phyloP scores from a whole-genome alignment of 2,329 filamentous ascomycete genomes.

The Arthrinium phaeospermum region DNA sequence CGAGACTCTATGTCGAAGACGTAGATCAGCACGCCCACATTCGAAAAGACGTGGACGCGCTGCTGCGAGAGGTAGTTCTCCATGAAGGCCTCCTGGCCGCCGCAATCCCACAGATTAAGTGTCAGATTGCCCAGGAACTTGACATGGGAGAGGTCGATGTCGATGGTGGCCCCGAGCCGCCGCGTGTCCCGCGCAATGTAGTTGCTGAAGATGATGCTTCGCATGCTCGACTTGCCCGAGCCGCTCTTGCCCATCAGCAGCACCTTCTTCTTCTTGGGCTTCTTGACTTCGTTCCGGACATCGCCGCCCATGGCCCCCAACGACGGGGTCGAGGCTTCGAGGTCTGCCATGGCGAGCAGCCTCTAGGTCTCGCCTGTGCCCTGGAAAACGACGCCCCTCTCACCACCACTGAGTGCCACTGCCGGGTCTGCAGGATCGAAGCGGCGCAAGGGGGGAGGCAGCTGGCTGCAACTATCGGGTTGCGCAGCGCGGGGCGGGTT shows the following conservation, averaged over 20 bases:
- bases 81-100: constrained; percentile 98
- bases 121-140: constrained; percentile 98
- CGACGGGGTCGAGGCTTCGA: constrained; percentile 35
- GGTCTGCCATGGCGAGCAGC: constrained; percentile 33
- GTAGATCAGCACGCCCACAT: constrained; percentile 96
- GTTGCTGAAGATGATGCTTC: constrained; percentile 98
- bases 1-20: constrained; percentile 98
- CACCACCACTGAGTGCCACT: neutral
- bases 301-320: constrained; percentile 36
- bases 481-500: neutral
- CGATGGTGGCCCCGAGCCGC: constrained; percentile 91
- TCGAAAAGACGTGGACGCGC: constrained; percentile 93
- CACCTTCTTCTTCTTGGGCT: constrained; percentile 85
- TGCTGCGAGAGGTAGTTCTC: constrained; percentile 97
- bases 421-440: neutral
- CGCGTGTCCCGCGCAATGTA: constrained; percentile 97
- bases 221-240: constrained; percentile 97
- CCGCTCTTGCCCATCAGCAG: constrained; percentile 94
- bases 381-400: no score
- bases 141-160: constrained; percentile 97
- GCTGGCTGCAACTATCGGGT: neutral
- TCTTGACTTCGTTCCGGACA: constrained; percentile 60
- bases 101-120: constrained; percentile 98
- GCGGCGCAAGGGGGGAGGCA: neutral
- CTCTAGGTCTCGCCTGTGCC: neutral